A percentile compares a stretch with the other conserved stretches of the same genome.
These are phyloP conservation scores for Sporothrix variecibatus DNA, from an alignment of 2,329 filamentous ascomycete species.

Conservation along the genomic window DNA sequence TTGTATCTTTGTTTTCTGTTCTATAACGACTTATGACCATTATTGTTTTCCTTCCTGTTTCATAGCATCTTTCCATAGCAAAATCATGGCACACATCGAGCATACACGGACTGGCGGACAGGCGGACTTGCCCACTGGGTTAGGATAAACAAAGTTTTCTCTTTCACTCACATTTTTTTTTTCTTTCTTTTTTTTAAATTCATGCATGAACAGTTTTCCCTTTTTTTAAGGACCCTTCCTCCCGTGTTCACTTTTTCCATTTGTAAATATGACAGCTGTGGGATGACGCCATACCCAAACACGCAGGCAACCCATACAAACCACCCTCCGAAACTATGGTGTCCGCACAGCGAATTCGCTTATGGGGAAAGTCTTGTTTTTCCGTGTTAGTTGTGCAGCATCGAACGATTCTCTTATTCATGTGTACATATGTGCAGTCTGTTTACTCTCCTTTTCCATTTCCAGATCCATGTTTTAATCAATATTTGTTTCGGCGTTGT, in stretches of 20 bases:
- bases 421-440: background rate
- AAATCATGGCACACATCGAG: background rate
- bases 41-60: slow-evolving; percentile 4
- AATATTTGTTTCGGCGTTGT: background rate
- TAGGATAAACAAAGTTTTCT: background rate
- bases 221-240: background rate
- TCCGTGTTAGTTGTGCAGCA: background rate
- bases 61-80: background rate
- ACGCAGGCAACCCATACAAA: background rate
- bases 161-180: background rate
- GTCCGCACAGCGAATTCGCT: background rate
- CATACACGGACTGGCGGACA: background rate
- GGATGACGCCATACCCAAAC: background rate
- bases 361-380: background rate
- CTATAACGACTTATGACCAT: slow-evolving; percentile 3
- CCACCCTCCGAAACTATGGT: background rate
- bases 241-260: background rate
- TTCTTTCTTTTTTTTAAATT: background rate
- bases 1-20: background rate
- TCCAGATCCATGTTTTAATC: background rate
- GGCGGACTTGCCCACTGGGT: slow-evolving; percentile 1
- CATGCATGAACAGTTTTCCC: background rate
- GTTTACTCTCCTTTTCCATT: background rate
- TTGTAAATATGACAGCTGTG: slow-evolving; percentile 10
- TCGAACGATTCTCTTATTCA: background rate